Evolutionary conservation across 129 eudicot genomes (phyloP).

Genomic region (Artemisia tridentata): DNA sequence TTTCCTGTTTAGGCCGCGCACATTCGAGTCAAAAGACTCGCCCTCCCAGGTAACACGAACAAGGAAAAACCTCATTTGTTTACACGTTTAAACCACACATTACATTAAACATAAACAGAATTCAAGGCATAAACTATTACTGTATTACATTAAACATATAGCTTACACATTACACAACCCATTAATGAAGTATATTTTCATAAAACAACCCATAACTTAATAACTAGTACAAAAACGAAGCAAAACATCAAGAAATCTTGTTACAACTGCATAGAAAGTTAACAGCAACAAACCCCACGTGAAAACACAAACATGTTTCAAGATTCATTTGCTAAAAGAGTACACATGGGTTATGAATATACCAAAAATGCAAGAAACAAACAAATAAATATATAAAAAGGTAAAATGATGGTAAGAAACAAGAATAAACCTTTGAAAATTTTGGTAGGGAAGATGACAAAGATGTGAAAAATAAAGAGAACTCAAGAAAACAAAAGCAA

Average conservation of each 20-base stretch:
- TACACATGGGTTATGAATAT: constrained; percentile 2
- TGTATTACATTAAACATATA: too few species aligned
- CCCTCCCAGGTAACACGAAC: too few species aligned
- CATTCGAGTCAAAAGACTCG: too few species aligned
- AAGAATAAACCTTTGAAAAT: background rate
- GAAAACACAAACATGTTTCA: constrained; percentile 5
- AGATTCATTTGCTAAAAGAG: background rate
- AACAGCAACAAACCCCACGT: constrained; percentile 1
- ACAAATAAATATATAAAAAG: background rate
- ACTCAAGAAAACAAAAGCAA: constrained; percentile 2
- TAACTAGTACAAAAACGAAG: background rate
- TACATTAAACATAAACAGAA: too few species aligned
- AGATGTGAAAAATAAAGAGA: background rate
- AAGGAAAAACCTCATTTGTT: too few species aligned
- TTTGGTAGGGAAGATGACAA: background rate
- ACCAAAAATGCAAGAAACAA: background rate
- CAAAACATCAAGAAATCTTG: background rate
- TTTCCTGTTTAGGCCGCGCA: too few species aligned
- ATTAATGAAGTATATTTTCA: too few species aligned
- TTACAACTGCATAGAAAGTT: background rate
- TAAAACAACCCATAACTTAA: background rate
- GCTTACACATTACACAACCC: too few species aligned
- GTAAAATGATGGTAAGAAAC: background rate
- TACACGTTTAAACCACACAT: too few species aligned
- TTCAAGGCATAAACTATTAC: too few species aligned